Conservation (phyloP, 257 asterid species). For the Asclepias syriaca region DNA sequence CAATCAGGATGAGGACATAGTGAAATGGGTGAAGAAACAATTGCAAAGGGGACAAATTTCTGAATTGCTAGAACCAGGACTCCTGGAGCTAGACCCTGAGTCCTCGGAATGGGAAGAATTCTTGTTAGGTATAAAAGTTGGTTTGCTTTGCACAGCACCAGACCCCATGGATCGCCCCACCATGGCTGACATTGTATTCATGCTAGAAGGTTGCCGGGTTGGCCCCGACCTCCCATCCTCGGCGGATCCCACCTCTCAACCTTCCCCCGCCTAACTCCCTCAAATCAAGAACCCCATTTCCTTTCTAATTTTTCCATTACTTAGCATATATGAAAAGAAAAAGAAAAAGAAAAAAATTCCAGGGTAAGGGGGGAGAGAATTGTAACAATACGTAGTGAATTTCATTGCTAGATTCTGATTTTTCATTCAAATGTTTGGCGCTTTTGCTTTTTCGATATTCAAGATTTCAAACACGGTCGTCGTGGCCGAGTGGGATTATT, state of each 20-base stretch:
- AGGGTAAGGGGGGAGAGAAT: background rate
- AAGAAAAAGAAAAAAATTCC: too few relatives aligned
- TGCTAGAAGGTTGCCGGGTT: conserved; percentile 74
- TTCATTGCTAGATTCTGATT: conserved; percentile 8
- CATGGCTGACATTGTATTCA: conserved; percentile 67
- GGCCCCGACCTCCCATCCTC: conserved; percentile 63
- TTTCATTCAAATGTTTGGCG: background rate
- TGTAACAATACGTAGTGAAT: conserved; percentile 13
- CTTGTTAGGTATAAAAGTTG: conserved; percentile 71
- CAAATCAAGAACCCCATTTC: conserved; percentile 3
- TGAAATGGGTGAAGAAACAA: conserved; percentile 69
- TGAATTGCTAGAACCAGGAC: conserved; percentile 64
- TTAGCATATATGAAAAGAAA: background rate
- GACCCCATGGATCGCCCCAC: conserved; percentile 63
- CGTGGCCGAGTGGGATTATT: background rate
- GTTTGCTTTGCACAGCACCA: conserved; percentile 67
- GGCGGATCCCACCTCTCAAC: conserved; percentile 55
- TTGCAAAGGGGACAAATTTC: conserved; percentile 66
- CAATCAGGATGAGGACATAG: conserved; percentile 61
- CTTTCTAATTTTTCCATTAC: background rate
- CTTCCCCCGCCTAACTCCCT: conserved; percentile 47
- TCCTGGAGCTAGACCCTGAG: conserved; percentile 72
- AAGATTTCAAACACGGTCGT: conserved; percentile 3
- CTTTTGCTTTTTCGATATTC: background rate
- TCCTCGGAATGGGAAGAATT: conserved; percentile 84